Conservation (phyloP, 257 asterid genomes). For the Lantana camara region DNA sequence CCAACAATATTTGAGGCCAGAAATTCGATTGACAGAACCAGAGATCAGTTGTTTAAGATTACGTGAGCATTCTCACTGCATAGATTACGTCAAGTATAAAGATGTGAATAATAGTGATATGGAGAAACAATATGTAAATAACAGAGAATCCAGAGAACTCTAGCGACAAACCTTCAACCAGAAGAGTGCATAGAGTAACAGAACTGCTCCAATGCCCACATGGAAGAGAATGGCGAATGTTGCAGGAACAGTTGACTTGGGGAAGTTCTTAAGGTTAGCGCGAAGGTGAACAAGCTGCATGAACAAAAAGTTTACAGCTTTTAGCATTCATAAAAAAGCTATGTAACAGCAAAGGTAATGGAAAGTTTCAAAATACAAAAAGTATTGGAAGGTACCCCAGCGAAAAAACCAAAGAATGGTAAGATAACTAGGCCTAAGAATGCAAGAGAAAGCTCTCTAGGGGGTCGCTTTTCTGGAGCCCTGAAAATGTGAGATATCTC, state of each 20-base stretch:
- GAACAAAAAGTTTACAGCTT: slow-evolving; percentile 23
- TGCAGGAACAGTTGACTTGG: slow-evolving; percentile 63
- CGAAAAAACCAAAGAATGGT: slow-evolving; percentile 83
- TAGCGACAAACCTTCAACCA: slow-evolving; percentile 80
- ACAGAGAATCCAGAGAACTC: slow-evolving; percentile 15
- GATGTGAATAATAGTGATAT: slow-evolving; percentile 2
- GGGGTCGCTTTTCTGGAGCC: slow-evolving; percentile 87
- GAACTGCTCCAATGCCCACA: slow-evolving; percentile 81
- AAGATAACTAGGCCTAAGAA: slow-evolving; percentile 79
- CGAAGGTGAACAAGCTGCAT: slow-evolving; percentile 69
- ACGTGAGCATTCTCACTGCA: not conserved
- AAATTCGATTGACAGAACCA: not conserved
- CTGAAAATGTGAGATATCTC: slow-evolving; percentile 90
- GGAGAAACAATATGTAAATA: slow-evolving; percentile 2
- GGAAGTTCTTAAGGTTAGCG: slow-evolving; percentile 84
- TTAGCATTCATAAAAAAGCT: slow-evolving; percentile 7
- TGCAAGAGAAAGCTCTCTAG: slow-evolving; percentile 71
- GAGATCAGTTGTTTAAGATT: not conserved
- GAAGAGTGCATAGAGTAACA: slow-evolving; percentile 71
- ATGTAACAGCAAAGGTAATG: not conserved
- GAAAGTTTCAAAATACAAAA: slow-evolving; percentile 8
- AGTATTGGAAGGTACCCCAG: slow-evolving; percentile 68
- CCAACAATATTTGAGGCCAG: not conserved
- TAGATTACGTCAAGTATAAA: not conserved
- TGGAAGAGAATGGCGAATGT: slow-evolving; percentile 80